These are phyloP conservation scores for Colletotrichum chlorophyti DNA, from an alignment of 2,329 filamentous ascomycete species.

Conservation along the genomic window DNA sequence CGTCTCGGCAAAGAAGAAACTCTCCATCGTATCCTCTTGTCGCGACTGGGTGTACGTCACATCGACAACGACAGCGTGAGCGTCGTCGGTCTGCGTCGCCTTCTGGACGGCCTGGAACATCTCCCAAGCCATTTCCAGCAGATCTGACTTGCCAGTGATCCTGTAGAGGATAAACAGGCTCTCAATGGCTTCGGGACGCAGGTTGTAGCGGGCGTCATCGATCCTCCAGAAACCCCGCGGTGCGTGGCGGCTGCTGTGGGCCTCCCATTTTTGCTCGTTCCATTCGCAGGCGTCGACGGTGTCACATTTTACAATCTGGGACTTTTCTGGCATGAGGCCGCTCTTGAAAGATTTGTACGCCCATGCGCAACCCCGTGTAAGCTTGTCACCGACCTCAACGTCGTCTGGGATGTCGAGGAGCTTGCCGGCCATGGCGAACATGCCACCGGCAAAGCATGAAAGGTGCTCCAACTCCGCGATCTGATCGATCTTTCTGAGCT, in stretches of 20 bases:
- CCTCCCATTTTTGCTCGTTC: slow-evolving; percentile 37
- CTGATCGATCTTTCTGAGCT: slow-evolving; percentile 27
- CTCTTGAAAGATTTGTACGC: slow-evolving; percentile 54
- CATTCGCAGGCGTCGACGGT: slow-evolving; percentile 52
- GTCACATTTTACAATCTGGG: slow-evolving; percentile 49
- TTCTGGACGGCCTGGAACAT: slow-evolving; percentile 58
- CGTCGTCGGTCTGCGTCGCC: slow-evolving; percentile 52
- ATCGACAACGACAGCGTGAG: slow-evolving; percentile 55
- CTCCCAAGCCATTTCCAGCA: slow-evolving; percentile 59
- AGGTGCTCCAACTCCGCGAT: slow-evolving; percentile 51
- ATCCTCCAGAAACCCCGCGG: slow-evolving; percentile 68
- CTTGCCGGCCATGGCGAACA: slow-evolving; percentile 55
- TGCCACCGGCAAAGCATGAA: slow-evolving; percentile 58
- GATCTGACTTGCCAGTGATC: slow-evolving; percentile 53
- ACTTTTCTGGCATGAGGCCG: slow-evolving; percentile 61
- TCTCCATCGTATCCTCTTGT: slow-evolving; percentile 53
- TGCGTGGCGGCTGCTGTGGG: slow-evolving; percentile 33
- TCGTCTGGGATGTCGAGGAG: slow-evolving; percentile 49
- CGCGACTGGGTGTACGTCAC: slow-evolving; percentile 55
- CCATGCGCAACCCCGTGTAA: slow-evolving; percentile 60
- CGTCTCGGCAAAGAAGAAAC: slow-evolving; percentile 77
- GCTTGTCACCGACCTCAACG: slow-evolving; percentile 49
- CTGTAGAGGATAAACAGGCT: slow-evolving; percentile 63
- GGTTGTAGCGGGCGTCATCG: slow-evolving; percentile 55
- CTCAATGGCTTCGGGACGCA: slow-evolving; percentile 60